These are phyloP conservation scores for Striga asiatica DNA, from an alignment of 257 asterid species.

Conservation along the genomic window DNA sequence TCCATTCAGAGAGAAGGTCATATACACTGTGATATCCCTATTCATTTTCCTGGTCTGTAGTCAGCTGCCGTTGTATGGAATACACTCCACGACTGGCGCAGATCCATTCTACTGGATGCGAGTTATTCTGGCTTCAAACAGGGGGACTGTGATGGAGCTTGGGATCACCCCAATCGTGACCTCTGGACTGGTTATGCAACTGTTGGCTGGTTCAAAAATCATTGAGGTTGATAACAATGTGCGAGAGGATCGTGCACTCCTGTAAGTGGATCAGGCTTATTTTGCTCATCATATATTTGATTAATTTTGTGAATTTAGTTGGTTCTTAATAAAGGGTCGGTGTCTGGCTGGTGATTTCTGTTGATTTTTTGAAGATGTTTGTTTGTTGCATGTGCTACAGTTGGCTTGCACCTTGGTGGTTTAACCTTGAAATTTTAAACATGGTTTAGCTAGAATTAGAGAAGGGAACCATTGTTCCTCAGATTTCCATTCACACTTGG, in stretches of 20 bases:
- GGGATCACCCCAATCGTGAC: slow-evolving; percentile 87
- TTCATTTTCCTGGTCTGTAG: slow-evolving; percentile 76
- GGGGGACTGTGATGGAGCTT: slow-evolving; percentile 88
- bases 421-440: not conserved
- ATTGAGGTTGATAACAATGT: slow-evolving; percentile 81
- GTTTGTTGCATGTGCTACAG: not conserved
- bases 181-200: slow-evolving; percentile 79
- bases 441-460: not conserved
- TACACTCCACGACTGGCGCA: slow-evolving; percentile 85
- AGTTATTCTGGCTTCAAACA: slow-evolving; percentile 77
- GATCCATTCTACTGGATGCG: slow-evolving; percentile 96
- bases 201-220: slow-evolving; percentile 72
- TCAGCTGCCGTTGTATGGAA: slow-evolving; percentile 79
- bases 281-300: not conserved
- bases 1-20: slow-evolving; percentile 82
- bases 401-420: not conserved
- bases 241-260: slow-evolving; percentile 72
- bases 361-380: not conserved
- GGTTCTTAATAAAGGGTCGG: not conserved
- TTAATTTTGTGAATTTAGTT: not conserved
- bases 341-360: not conserved
- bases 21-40: slow-evolving; percentile 69
- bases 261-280: slow-evolving; percentile 37
- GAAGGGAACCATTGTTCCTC: too few relatives aligned
- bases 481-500: not conserved